Conservation (phyloP, 345 rosid genomes). For the Populus tremula region DNA sequence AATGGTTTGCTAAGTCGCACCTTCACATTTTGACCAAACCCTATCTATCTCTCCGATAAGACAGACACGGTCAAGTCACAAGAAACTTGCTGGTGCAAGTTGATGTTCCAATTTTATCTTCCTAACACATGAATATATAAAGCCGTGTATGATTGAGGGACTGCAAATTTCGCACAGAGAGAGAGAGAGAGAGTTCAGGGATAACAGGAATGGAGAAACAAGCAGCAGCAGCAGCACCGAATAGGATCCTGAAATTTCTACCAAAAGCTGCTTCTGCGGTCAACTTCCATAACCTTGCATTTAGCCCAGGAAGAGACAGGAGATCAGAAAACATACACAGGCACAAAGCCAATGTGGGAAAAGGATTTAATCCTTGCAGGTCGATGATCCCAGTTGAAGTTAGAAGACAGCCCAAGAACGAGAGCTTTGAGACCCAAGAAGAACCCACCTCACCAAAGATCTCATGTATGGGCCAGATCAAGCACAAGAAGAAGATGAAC, state of each 20-base stretch:
- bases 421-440: constrained; percentile 31
- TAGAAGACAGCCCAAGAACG: constrained; percentile 43
- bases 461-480: constrained; percentile 91
- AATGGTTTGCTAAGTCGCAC: constrained; percentile 10
- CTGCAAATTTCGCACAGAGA: not conserved
- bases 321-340: constrained; percentile 19
- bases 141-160: not conserved
- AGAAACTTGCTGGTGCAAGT: not conserved
- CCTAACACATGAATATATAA: not conserved
- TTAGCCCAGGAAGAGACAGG: constrained; percentile 64
- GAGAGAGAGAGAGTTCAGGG: constrained; percentile 17
- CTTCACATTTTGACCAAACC: constrained; percentile 21
- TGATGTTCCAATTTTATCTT: not conserved
- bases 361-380: constrained; percentile 50
- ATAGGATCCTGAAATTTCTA: constrained; percentile 52
- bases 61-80: constrained; percentile 18
- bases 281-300: constrained; percentile 50
- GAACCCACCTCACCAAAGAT: constrained; percentile 85
- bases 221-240: constrained; percentile 5
- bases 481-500: constrained; percentile 44
- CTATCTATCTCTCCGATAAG: not conserved
- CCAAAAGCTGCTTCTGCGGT: constrained; percentile 54
- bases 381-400: constrained; percentile 63
- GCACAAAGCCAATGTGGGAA: constrained; percentile 27
- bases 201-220: not conserved